These are phyloP conservation scores for Perilla frutescens DNA, from an alignment of 257 asterid genomes.

Conservation along the genomic window DNA sequence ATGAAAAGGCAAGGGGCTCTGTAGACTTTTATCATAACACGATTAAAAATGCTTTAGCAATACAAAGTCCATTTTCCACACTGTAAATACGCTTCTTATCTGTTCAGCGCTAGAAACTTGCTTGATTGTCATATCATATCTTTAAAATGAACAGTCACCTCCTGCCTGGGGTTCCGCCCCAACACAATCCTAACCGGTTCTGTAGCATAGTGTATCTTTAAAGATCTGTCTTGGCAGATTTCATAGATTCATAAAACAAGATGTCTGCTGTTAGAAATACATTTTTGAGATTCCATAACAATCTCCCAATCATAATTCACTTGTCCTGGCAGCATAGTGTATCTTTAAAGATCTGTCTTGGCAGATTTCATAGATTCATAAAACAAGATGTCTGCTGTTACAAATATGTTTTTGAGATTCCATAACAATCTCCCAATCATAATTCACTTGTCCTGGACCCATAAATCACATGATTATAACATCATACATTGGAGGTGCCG, in stretches of 20 bases:
- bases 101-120: constrained; percentile 12
- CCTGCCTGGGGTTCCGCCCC: neutral
- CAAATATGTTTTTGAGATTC: too few relatives aligned
- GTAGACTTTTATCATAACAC: constrained; percentile 3
- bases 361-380: too few relatives aligned
- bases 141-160: neutral
- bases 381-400: neutral
- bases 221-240: too few relatives aligned
- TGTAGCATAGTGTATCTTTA: neutral
- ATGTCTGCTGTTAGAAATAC: neutral
- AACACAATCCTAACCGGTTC: neutral
- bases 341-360: too few relatives aligned
- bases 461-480: neutral
- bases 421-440: neutral
- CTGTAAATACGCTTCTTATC: neutral
- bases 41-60: constrained; percentile 6
- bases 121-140: constrained; percentile 12
- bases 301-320: constrained; percentile 2
- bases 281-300: neutral
- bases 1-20: neutral
- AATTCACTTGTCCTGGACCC: constrained; percentile 2
- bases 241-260: neutral
- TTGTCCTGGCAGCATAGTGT: too few relatives aligned
- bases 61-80: constrained; percentile 23
- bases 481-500: neutral